Conservation (phyloP, 2,329 filamentous ascomycete species). For the Clarireedia paspali region DNA sequence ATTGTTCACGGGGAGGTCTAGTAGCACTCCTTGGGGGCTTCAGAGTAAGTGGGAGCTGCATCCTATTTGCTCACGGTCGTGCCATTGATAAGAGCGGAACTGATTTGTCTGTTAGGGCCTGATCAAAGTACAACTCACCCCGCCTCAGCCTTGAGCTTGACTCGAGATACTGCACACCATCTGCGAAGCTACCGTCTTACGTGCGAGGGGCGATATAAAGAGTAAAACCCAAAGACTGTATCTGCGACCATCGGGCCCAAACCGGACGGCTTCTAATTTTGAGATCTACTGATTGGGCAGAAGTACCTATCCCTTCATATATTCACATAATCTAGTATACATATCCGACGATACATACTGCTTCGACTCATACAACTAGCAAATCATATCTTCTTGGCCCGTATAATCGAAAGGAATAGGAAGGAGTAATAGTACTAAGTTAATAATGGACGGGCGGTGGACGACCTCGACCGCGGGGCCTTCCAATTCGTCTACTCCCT, state of each 20-base stretch:
- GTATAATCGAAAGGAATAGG: background rate
- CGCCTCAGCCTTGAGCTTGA: background rate
- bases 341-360: background rate
- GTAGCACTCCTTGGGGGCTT: background rate
- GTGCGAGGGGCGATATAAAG: background rate
- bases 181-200: background rate
- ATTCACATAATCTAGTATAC: background rate
- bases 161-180: background rate
- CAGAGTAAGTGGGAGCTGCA: background rate
- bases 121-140: slow-evolving; percentile 4
- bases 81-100: background rate
- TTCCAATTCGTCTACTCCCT: background rate
- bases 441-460: slow-evolving; percentile 4
- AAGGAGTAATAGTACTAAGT: background rate
- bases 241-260: background rate
- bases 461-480: background rate
- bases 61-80: background rate
- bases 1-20: background rate
- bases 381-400: background rate
- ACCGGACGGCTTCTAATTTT: background rate
- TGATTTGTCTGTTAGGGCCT: background rate
- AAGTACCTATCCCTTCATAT: background rate
- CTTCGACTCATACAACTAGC: background rate
- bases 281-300: background rate
- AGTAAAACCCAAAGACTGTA: background rate